These are phyloP conservation scores for Tetrahymena thermophila DNA, from an alignment of 73 alveolate genomes.

Conservation along the genomic window DNA sequence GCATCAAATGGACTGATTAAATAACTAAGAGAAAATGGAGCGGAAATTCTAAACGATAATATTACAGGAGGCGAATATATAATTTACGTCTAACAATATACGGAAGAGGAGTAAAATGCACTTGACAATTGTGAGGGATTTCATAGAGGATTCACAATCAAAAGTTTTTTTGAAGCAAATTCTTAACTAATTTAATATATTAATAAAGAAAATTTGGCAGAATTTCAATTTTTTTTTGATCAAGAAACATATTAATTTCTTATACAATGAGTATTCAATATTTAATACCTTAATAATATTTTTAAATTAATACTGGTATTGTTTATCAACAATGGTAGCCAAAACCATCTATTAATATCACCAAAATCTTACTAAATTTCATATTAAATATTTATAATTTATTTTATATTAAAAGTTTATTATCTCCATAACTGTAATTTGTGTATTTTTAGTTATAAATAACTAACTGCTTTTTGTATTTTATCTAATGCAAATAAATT, in stretches of 20 bases:
- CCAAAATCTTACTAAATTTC: background rate
- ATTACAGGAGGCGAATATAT: background rate
- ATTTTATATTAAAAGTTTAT: too few relatives aligned
- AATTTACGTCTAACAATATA: background rate
- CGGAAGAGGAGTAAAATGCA: background rate
- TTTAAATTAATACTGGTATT: too few relatives aligned
- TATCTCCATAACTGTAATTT: too few relatives aligned
- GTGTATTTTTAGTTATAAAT: background rate
- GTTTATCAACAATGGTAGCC: too few relatives aligned
- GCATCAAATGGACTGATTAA: background rate
- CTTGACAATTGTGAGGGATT: background rate
- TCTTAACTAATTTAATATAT: background rate
- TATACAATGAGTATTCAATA: background rate
- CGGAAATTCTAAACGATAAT: background rate
- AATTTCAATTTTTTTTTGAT: background rate
- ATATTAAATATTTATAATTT: too few relatives aligned
- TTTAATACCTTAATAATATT: too few relatives aligned
- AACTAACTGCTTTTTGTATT: too few relatives aligned
- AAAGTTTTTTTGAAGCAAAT: background rate
- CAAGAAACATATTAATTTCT: background rate
- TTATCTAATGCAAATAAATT: background rate
- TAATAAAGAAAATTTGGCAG: background rate
- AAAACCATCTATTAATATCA: background rate
- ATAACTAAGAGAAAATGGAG: background rate
- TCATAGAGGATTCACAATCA: background rate